These are phyloP conservation scores for Hordeum marinum DNA, from an alignment of 176 grass and related monocot species.

Conservation along the genomic window DNA sequence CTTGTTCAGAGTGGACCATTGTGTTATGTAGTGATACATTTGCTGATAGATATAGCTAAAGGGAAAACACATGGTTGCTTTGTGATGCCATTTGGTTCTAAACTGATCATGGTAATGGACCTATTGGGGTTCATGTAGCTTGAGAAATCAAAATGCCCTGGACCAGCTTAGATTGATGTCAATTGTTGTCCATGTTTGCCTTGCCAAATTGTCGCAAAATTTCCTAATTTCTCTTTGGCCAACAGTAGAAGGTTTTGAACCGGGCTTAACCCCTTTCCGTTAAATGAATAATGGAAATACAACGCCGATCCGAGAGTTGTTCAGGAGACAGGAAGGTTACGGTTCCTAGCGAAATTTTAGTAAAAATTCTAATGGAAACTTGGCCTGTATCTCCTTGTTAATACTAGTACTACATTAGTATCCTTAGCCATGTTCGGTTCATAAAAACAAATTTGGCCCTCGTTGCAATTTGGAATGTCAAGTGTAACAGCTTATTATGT, in stretches of 20 bases:
- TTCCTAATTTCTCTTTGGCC: not conserved
- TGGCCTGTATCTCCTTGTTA: too few relatives aligned
- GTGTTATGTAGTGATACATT: not conserved
- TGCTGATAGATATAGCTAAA: not conserved
- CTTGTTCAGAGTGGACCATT: slow-evolving; percentile 20
- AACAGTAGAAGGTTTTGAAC: not conserved
- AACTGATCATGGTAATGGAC: not conserved
- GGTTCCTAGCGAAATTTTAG: too few relatives aligned
- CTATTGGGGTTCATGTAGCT: not conserved
- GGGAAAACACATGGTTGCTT: not conserved
- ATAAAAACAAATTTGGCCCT: too few relatives aligned
- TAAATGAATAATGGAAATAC: too few relatives aligned
- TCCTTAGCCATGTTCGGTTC: too few relatives aligned
- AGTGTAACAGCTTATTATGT: too few relatives aligned
- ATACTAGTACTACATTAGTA: too few relatives aligned
- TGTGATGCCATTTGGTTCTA: not conserved
- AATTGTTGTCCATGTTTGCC: not conserved
- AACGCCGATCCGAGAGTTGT: too few relatives aligned
- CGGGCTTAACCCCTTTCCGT: too few relatives aligned
- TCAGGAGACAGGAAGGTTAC: too few relatives aligned
- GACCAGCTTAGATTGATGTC: not conserved
- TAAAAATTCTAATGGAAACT: too few relatives aligned
- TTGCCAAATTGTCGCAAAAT: not conserved
- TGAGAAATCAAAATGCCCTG: not conserved
- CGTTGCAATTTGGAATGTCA: too few relatives aligned